These are phyloP conservation scores for Starmera dryadoides DNA, from an alignment of 805 yeast genomes.

Conservation along the genomic window DNA sequence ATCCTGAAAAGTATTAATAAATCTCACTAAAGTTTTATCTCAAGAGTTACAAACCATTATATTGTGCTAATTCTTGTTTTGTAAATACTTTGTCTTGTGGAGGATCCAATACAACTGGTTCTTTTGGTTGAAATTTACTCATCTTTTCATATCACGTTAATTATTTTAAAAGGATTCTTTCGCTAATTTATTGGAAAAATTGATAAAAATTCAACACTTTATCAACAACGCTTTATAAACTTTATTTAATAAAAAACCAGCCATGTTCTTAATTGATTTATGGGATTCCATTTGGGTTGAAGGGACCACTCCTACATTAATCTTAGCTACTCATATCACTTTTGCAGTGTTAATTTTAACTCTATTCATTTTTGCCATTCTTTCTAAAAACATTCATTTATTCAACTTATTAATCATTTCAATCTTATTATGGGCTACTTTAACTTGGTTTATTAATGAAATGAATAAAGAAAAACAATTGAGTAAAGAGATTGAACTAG, in stretches of 20 bases:
- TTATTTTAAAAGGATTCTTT: too few species aligned
- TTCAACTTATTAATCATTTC: slow-evolving; percentile 50
- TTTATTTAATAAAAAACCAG: too few species aligned
- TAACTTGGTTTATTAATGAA: slow-evolving; percentile 85
- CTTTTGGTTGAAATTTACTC: slow-evolving; percentile 45
- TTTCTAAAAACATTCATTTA: slow-evolving; percentile 63
- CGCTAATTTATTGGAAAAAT: too few species aligned
- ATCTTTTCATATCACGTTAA: slow-evolving; percentile 3
- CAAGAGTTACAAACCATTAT: slow-evolving; percentile 31
- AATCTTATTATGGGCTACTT: slow-evolving; percentile 61
- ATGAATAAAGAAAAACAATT: slow-evolving; percentile 36
- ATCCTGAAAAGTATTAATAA: slow-evolving; percentile 24
- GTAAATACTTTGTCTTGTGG: slow-evolving; percentile 41
- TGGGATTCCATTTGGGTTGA: slow-evolving; percentile 93
- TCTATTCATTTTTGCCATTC: slow-evolving; percentile 48
- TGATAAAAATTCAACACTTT: too few species aligned
- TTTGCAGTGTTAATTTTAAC: slow-evolving; percentile 58
- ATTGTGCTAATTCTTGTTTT: slow-evolving; percentile 32
- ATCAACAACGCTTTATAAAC: too few species aligned
- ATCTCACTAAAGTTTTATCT: too few species aligned
- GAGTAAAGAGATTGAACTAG: too few species aligned
- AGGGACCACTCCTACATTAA: slow-evolving; percentile 84
- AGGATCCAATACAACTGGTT: slow-evolving; percentile 41
- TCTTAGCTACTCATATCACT: slow-evolving; percentile 84
- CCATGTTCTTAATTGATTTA: slow-evolving; percentile 53